Base-by-base conservation (phyloP, 1,284 basidiomycete genomes). In the Boletus calvinii region DNA sequence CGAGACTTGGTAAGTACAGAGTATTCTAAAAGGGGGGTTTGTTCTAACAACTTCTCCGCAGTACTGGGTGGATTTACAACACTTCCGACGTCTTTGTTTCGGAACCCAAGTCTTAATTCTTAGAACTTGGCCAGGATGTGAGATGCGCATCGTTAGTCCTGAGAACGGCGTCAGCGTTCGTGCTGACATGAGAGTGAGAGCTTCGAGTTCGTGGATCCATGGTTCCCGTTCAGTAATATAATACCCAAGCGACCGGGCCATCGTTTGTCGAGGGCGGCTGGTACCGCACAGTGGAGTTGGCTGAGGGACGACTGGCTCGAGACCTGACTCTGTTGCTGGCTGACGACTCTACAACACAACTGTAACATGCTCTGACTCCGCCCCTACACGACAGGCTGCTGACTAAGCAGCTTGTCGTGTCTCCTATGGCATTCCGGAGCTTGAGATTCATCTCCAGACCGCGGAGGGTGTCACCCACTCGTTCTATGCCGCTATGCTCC, bases 51-150 rank as follows among this genome's bases (percentile, higher is more conserved):
- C 15, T 22, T 3, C 1, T 46, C 38, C 32, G 6, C 35, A 70
- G 74, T 9, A 73, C 72, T 11, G 71, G 74, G 37, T 72, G 66
- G 39, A 66, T 71, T 36, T 77, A 77, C 35, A 67, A 74, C 48
- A 48, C 56, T 3, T 37, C 55, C 10, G 43, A 70, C 4, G 49
- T 61, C 49, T 48, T 49, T 6, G 37, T 36, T 4, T 52, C 41
- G 0, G 46, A 52, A 18, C 67, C 69, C 1, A 8, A 31, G 1
- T 50, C 56, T 42, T 69, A 70, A 37, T 67, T 69, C 39, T 48
- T 71, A 18, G 64, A 70, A n/a, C 65, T 67, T 9, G 70, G 69
- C 3, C 57, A 0, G 56, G 56, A 26, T 59, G 61, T 17, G 61
- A 65, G 57, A 62, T 74, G 71, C 64, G 63, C 50, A 24, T 73